Evolutionary conservation across 2,329 filamentous ascomycete species (phyloP).

Genomic region (Colletotrichum sp.): DNA sequence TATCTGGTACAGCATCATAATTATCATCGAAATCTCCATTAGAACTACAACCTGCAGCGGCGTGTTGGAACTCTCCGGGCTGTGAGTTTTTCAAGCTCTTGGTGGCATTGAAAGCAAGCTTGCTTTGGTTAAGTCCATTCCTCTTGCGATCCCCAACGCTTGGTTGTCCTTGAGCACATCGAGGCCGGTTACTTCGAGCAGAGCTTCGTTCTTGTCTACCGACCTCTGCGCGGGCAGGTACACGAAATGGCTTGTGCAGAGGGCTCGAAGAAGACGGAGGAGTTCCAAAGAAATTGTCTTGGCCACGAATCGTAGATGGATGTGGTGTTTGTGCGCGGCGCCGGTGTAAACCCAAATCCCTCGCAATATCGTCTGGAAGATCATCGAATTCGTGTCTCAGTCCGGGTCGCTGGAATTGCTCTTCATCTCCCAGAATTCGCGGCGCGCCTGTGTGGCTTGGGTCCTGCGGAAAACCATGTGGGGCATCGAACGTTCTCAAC

Average conservation of each 20-base stretch:
- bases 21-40: neutral
- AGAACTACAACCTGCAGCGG: neutral
- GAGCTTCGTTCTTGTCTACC: neutral
- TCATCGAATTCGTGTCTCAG: neutral
- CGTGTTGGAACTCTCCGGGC: neutral
- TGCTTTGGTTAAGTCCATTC: neutral
- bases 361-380: neutral
- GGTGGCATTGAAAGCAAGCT: neutral
- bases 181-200: neutral
- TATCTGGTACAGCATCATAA: neutral
- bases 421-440: constrained; percentile 5
- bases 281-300: neutral
- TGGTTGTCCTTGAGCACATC: neutral
- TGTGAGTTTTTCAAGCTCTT: neutral
- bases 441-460: neutral
- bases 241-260: neutral
- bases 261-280: constrained; percentile 10
- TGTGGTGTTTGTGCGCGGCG: neutral
- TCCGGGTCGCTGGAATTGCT: neutral
- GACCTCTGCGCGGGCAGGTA: neutral
- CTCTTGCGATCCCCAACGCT: neutral
- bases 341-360: neutral
- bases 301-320: neutral
- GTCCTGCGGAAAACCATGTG: neutral
- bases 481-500: neutral